Base-by-base conservation (phyloP, 352 stramenopile genomes). In the Pythium coloratum region DNA sequence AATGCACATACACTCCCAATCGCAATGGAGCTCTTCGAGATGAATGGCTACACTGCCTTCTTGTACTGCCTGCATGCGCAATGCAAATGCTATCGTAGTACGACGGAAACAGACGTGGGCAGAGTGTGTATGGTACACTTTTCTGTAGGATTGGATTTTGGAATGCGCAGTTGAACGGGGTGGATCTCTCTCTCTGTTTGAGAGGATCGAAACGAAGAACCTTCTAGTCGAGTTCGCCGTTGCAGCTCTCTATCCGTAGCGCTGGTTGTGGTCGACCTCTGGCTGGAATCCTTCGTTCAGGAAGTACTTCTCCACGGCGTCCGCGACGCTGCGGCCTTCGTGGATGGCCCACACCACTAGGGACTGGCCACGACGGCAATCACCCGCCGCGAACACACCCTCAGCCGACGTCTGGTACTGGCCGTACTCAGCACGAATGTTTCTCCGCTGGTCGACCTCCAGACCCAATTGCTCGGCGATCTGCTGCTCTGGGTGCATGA, bases 261-360 rank as follows among this genome's bases (percentile, higher is more conserved):
- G 84, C 73, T 92, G 82, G 80, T 89, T 90, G 71, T 93, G 82
- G 38, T 82, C 86, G 10, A 93, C 82, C 69, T 94, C 83, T 6
- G 84, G 83, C 65, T 92, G 83, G 60, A 86, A 88, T 1, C 84
- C 86, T 62, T 91, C 84, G 61, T 86, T 75, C 62, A 92, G 46
- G 65, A 94, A 92, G 73, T 92, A 94, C 63, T 90, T 86, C 70
- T 94, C 84, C 53, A 94, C 86, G 16, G 82, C 79, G 50, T 94
- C 84, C 12, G 97, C 97, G 14, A 97, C 94, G 32, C 96, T 92
- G 56, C 97, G 91, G 20, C 97, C 97, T 80, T 99, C 97, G 71
- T 99, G 96, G 76, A 99, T 99, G 7, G 97, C 97, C 97, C 97
- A 99, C 24, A 99, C 97, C 26, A 99, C 97, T 28, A 99, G 87